Conservation (phyloP, 1,139 yeast genomes). For the Hyphopichia buzzinii region DNA sequence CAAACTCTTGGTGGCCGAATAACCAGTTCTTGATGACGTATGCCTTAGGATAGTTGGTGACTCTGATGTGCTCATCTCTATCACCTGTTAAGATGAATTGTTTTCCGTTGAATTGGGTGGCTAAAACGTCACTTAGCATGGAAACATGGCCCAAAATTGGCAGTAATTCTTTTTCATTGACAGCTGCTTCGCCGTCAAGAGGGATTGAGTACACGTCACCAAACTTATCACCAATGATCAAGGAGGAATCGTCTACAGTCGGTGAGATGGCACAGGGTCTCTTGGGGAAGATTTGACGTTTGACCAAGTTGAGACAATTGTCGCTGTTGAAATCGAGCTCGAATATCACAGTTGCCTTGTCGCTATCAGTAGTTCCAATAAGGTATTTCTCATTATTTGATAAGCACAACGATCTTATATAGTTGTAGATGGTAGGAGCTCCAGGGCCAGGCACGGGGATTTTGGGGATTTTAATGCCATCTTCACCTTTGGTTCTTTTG, state of each 20-base stretch:
- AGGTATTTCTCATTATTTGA: conserved; percentile 50
- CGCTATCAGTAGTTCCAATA: conserved; percentile 76
- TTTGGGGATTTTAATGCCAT: conserved; percentile 44
- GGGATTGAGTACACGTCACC: conserved; percentile 83
- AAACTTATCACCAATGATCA: conserved; percentile 90
- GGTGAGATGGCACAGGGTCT: conserved; percentile 83
- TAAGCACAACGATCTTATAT: conserved; percentile 60
- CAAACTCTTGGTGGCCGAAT: conserved; percentile 84
- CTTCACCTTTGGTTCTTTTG: conserved; percentile 31
- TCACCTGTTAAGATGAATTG: conserved; percentile 77
- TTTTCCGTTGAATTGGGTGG: conserved; percentile 44
- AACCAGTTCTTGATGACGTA: conserved; percentile 78
- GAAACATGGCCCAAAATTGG: conserved; percentile 96
- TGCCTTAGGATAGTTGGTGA: conserved; percentile 79
- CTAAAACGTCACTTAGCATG: conserved; percentile 75
- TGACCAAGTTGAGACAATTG: conserved; percentile 49
- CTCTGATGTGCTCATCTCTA: conserved; percentile 92
- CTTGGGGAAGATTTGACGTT: conserved; percentile 80
- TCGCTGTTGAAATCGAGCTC: conserved; percentile 29
- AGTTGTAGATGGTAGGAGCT: conserved; percentile 63
- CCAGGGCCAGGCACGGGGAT: conserved; percentile 65
- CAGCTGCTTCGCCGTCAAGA: conserved; percentile 27
- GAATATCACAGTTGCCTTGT: conserved; percentile 75
- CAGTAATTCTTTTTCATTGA: conserved; percentile 41
- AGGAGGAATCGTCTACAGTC: conserved; percentile 45